Evolutionary conservation across 106 monocot species (phyloP), one percentile per base, ranked within the genome.

Genomic region (Phalaenopsis aphrodite): DNA sequence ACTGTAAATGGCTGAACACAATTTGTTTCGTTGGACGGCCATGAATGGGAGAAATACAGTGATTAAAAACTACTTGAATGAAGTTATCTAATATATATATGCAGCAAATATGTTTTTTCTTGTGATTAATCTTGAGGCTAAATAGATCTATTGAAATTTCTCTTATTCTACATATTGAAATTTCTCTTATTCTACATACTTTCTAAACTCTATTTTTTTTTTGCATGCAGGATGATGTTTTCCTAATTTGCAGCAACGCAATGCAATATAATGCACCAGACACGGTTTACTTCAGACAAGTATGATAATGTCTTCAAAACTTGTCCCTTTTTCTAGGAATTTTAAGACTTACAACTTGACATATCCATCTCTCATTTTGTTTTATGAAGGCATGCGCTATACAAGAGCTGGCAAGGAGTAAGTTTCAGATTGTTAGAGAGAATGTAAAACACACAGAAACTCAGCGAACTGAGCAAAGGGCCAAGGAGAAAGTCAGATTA

Each of bases 231-330:
- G 90, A 90, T 81, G 90, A 92, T 75, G 90, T 92, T 43, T 92
- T 88, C 80, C 84, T 92, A 71, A 88, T 92, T 77, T 92, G 92
- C 83, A 88, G 83, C 76, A 92, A 92, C 75, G 92, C 92, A 4
- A 92, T 92, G 89, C 92, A 92, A 79, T 92, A 92, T 72, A 92
- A 92, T 86, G 92, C 90, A 18, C 92, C 89, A 56, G 86, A 90
- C 78, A 92, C 92, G 1, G 77, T 92, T 56, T 92, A 90, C 80
- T 92, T 92, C 80, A 90, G 86, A 77, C 83, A 83, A 77, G 83
- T 83, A 78, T n/a, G 48, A 18, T 36, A 36, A 23, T 43, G 9
- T n/a, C 3, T 64, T 78, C 56, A 45, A 12, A 24, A 15, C 37
- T 24, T 78, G 36, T 9, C 30, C 43, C 43, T 55, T 57, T 73